phyloP scores from a whole-genome alignment of 345 rosid genomes.

The Mercurialis annua region DNA sequence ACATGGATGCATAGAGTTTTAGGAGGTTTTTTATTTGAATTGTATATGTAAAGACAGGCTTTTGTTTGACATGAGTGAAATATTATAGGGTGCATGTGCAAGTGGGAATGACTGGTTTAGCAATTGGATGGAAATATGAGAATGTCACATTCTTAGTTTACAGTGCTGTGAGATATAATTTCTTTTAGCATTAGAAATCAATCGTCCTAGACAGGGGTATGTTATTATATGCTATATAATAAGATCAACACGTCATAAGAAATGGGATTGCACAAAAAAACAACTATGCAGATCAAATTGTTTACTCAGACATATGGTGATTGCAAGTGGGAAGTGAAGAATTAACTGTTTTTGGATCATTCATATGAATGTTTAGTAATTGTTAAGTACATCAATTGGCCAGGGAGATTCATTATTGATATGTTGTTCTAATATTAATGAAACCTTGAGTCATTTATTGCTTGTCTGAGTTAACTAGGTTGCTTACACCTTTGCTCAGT shows the following conservation, averaged over 20 bases:
- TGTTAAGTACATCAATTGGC: neutral
- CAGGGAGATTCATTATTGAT: neutral
- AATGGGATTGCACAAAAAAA: neutral
- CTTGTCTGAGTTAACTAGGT: neutral
- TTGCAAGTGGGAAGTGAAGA: neutral
- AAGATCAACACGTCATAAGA: neutral
- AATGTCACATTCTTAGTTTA: neutral
- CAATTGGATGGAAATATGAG: neutral
- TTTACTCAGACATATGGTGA: neutral
- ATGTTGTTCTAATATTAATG: neutral
- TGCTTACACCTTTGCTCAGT: neutral
- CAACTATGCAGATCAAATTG: neutral
- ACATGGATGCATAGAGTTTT: neutral
- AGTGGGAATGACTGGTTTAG: neutral
- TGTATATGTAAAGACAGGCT: no score
- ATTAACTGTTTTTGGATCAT: neutral
- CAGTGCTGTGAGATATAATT: neutral
- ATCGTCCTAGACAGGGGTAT: neutral
- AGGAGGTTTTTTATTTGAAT: neutral
- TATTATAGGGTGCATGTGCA: neutral
- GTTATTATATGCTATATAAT: neutral
- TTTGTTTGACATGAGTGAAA: neutral
- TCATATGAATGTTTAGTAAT: neutral
- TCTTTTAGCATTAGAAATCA: neutral
- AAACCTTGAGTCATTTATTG: neutral